Conservation (phyloP, 2,329 filamentous ascomycete species). For the Ambrosiella xylebori region DNA sequence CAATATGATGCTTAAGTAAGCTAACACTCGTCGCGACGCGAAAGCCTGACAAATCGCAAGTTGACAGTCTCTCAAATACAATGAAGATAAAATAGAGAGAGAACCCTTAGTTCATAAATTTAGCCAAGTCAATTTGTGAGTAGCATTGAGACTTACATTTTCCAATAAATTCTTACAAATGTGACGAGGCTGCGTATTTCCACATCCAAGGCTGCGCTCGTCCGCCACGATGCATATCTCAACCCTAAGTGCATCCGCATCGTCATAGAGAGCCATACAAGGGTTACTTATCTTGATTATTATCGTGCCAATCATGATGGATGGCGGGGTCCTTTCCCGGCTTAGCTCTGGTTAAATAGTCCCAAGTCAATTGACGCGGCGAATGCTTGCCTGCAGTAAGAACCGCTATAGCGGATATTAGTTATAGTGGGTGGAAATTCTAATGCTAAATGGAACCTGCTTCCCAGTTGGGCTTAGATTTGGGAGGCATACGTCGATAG, state of each 20-base stretch:
- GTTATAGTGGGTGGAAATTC: conserved; percentile 17
- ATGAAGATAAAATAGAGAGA: not conserved
- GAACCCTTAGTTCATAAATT: no score
- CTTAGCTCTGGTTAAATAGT: conserved; percentile 13
- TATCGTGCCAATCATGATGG: not conserved
- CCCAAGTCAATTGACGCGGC: conserved; percentile 7
- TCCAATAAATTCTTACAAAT: not conserved
- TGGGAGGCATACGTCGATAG: not conserved
- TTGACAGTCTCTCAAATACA: not conserved
- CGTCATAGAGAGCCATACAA: not conserved
- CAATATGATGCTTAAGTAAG: not conserved
- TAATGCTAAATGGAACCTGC: not conserved
- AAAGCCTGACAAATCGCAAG: not conserved
- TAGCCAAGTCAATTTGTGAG: not conserved
- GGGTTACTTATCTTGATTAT: not conserved
- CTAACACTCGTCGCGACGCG: not conserved
- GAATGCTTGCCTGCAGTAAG: conserved; percentile 15
- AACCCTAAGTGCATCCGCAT: not conserved
- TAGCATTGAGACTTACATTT: not conserved
- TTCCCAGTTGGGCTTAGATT: not conserved
- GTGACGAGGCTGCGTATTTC: not conserved
- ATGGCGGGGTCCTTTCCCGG: conserved; percentile 11
- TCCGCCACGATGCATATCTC: not conserved
- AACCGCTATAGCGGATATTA: no score
- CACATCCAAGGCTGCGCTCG: not conserved